phyloP scores from a whole-genome alignment of 2,329 filamentous ascomycete species.

The Ceratocystis papillata region DNA sequence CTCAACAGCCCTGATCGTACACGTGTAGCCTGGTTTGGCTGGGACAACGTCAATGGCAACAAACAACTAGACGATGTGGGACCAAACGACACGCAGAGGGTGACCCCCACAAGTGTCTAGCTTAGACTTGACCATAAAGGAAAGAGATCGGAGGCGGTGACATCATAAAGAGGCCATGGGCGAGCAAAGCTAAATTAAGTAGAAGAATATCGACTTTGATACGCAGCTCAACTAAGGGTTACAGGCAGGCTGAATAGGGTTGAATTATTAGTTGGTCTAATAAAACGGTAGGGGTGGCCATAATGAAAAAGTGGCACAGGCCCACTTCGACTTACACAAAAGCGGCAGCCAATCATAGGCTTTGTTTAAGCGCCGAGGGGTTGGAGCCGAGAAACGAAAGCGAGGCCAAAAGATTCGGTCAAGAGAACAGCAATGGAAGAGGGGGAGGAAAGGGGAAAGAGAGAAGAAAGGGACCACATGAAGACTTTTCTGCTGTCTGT shows the following conservation, averaged over 20 bases:
- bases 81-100: conserved; percentile 25
- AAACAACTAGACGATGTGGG: conserved; percentile 25
- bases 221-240: not conserved
- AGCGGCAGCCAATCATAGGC: conserved; percentile 3
- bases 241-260: not conserved
- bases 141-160: not conserved
- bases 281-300: not conserved
- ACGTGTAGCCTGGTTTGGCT: conserved; percentile 29
- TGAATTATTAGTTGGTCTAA: not conserved
- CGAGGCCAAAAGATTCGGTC: not conserved
- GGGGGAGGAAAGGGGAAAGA: not conserved
- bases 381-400: conserved; percentile 11
- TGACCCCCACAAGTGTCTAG: not conserved
- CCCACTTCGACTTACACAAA: conserved; percentile 16
- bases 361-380: not conserved
- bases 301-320: not conserved
- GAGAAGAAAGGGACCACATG: not conserved
- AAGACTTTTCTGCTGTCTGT: too few relatives aligned
- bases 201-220: not conserved
- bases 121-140: not conserved
- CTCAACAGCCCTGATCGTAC: conserved; percentile 17
- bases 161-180: not conserved
- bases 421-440: not conserved
- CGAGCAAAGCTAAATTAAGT: too few relatives aligned
- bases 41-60: conserved; percentile 27